Evolutionary conservation across 2,329 filamentous ascomycete genomes (phyloP), one percentile per base, ranked within the genome.

Genomic region (Gnomoniopsis sp.): DNA sequence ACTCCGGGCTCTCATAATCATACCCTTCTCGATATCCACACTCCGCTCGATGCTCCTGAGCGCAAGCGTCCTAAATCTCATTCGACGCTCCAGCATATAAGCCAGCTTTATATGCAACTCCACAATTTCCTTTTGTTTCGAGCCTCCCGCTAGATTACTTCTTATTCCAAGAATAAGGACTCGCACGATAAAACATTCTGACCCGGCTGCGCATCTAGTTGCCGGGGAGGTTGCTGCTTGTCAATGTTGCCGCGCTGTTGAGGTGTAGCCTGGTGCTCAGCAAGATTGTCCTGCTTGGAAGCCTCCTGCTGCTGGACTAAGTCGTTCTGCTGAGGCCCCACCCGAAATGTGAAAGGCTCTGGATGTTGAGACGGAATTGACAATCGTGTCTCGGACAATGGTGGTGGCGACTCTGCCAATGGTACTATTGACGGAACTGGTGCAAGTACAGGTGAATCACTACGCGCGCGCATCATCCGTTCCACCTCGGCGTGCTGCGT

Each of bases 401-500:
- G 21, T 15, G 44, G 44, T 19, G 44, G 44, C 10, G 44, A 47
- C 44, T 47, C 44, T 14, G 44, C 44, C 21, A 47, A 47, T 6
- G 43, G 52, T 3, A 17, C 36, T n/a, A 3, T 14, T 19, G n/a
- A 12, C 8, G 26, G 43, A 23, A 36, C 52, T 2, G 41, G 52
- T 21, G 38, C 23, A 3, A 23, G 52, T 21, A 23, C 23, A 26
- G 55, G 55, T 19, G 59, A 55, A n/a, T 47, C 30, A 21, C 43
- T 61, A 4, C 41, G 48, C 15, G 50, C 47, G 30, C 50, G 55
- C 34, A 53, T 48, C 59, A 61, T 61, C 19, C 48, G 36, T 26
- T 61, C 59, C 51, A 58, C 58, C 51, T 61, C 59, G 7, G 59
- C 48, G 6, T 19, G n/a, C 43, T 59, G 59, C n/a, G 59, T 58